These are phyloP conservation scores for Suillus weaverae DNA, from an alignment of 768 basidiomycete species.

Conservation along the genomic window DNA sequence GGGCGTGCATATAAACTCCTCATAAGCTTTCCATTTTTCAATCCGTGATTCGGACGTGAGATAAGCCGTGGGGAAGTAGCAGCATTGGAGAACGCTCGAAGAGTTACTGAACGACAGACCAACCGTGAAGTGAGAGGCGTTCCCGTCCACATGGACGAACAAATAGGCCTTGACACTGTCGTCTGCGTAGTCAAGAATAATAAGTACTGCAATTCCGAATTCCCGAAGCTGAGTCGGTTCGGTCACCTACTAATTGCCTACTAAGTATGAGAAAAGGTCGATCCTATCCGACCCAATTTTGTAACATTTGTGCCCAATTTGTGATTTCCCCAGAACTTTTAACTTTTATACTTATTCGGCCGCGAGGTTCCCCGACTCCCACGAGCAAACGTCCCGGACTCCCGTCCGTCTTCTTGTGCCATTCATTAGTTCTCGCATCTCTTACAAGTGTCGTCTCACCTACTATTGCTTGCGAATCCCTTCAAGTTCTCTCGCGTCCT, in stretches of 20 bases:
- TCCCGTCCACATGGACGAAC: constrained; percentile 23
- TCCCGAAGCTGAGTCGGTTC: neutral
- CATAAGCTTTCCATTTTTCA: neutral
- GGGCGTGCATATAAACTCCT: constrained; percentile 12
- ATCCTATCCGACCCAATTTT: neutral
- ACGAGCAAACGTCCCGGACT: too few species aligned
- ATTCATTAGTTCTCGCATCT: too few species aligned
- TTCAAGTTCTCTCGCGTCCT: too few species aligned
- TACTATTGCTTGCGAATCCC: too few species aligned
- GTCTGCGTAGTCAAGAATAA: neutral
- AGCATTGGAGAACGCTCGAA: constrained; percentile 11
- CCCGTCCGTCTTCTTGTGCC: too few species aligned
- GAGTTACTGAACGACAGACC: constrained; percentile 22
- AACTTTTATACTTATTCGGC: too few species aligned
- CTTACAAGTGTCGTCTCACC: too few species aligned
- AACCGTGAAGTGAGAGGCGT: constrained; percentile 13
- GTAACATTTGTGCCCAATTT: neutral
- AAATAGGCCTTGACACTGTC: neutral
- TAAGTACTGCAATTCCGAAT: neutral
- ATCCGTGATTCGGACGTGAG: neutral
- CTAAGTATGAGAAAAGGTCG: neutral
- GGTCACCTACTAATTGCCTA: neutral
- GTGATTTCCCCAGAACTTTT: too few species aligned
- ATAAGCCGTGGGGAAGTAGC: constrained; percentile 3
- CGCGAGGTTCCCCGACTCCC: too few species aligned